These are phyloP conservation scores for Citrullus colocynthis DNA, from an alignment of 306 rosid species.

Conservation along the genomic window DNA sequence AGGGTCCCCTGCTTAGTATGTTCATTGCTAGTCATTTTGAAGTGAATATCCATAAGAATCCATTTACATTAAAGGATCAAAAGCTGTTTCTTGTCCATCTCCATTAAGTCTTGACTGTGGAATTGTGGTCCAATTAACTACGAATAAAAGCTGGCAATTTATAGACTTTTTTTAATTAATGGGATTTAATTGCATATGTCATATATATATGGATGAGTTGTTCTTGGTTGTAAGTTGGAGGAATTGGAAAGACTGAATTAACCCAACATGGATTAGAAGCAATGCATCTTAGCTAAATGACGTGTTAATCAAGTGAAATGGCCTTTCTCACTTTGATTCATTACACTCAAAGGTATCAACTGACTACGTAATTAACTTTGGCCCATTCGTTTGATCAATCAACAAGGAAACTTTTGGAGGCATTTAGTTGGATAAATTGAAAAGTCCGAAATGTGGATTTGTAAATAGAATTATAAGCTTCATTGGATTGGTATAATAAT, in stretches of 20 bases:
- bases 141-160: neutral
- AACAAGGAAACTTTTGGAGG: neutral
- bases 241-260: neutral
- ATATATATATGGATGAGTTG: neutral
- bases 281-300: neutral
- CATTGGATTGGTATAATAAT: neutral
- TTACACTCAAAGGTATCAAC: neutral
- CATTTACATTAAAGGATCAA: neutral
- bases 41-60: neutral
- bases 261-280: neutral
- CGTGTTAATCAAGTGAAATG: neutral
- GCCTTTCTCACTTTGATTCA: neutral
- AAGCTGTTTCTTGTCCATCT: neutral
- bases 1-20: neutral
- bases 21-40: neutral
- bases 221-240: neutral
- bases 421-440: neutral
- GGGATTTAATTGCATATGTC: no score
- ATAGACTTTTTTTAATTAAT: no score
- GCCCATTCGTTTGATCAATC: neutral
- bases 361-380: neutral
- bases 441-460: neutral
- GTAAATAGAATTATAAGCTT: neutral
- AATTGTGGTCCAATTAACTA: neutral
- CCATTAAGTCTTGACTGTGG: neutral